phyloP scores from a whole-genome alignment of 78 protist genomes.

The Pigoraptor vietnamica region DNA sequence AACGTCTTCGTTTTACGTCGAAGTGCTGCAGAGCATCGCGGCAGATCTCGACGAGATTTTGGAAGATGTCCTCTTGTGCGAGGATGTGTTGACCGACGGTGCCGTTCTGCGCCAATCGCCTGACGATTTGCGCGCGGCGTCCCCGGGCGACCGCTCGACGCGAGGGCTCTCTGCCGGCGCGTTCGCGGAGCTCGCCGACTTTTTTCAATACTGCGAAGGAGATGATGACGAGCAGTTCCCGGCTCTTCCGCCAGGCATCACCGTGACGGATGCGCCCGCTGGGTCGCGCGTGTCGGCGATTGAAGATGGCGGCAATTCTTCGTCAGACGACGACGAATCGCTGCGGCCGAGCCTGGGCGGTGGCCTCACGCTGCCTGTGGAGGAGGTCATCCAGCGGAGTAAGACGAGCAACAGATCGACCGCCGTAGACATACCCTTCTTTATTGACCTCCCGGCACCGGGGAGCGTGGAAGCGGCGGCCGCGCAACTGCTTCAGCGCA shows the following conservation, averaged over 20 bases:
- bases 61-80: neutral
- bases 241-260: neutral
- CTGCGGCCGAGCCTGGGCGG: neutral
- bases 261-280: neutral
- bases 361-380: neutral
- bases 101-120: too few relatives aligned
- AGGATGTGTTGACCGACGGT: neutral
- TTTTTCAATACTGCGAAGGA: neutral
- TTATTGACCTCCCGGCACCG: too few relatives aligned
- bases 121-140: too few relatives aligned
- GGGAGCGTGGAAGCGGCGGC: too few relatives aligned
- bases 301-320: too few relatives aligned
- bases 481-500: too few relatives aligned
- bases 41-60: neutral
- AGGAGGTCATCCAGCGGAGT: neutral
- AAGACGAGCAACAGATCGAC: neutral
- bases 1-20: neutral
- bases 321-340: neutral
- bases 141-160: too few relatives aligned
- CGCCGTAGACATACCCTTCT: neutral
- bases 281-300: neutral
- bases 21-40: neutral
- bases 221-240: neutral
- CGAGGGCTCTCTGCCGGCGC: neutral
- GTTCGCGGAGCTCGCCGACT: neutral